Evolutionary conservation across 2,329 filamentous ascomycete species (phyloP).

Genomic region (Epichloe coenophiala): DNA sequence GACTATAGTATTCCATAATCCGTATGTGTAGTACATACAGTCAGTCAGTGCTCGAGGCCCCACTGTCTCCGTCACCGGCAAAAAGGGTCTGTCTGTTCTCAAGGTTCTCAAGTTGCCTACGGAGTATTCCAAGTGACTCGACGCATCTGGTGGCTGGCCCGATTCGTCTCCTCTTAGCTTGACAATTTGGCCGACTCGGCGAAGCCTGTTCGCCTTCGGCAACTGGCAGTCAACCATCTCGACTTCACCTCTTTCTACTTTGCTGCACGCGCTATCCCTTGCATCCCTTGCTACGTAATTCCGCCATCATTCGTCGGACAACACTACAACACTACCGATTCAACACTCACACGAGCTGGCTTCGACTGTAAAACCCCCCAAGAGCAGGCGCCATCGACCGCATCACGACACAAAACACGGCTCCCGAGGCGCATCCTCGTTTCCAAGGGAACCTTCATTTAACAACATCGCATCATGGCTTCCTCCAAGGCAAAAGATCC

Average conservation of each 20-base stretch:
- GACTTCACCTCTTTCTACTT: neutral
- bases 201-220: neutral
- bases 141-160: neutral
- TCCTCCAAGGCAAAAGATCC: conserved; percentile 22
- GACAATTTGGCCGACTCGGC: neutral
- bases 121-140: no score
- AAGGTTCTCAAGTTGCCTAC: neutral
- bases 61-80: neutral
- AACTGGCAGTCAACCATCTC: neutral
- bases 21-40: neutral
- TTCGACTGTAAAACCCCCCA: neutral
- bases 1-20: neutral
- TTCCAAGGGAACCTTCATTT: neutral
- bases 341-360: neutral
- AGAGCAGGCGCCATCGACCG: neutral
- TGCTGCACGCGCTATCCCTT: neutral
- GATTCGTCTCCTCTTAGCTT: neutral
- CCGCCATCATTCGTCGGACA: neutral
- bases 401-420: neutral
- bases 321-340: neutral
- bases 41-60: neutral
- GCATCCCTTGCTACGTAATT: neutral
- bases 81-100: neutral
- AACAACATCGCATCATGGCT: conserved; percentile 7
- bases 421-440: neutral